phyloP scores from a whole-genome alignment of 2,329 filamentous ascomycete genomes.

The Coleophoma eucalyptorum region DNA sequence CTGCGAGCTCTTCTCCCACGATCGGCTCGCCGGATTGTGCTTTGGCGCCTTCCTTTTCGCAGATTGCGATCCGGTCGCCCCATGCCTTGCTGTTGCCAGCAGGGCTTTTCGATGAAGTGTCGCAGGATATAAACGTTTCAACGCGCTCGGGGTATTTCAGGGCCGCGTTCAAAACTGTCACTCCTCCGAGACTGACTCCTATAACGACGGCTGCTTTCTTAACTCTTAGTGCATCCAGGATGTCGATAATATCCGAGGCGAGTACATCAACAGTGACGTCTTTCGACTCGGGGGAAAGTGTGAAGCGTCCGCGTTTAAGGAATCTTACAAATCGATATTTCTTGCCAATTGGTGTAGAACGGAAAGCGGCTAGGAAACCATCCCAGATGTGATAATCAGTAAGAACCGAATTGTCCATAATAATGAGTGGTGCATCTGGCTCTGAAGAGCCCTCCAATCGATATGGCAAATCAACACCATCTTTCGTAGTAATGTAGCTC shows the following conservation, averaged over 20 bases:
- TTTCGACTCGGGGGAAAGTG: conserved; percentile 4
- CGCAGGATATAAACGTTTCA: conserved; percentile 64
- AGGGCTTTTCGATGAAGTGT: conserved; percentile 73
- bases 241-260: conserved; percentile 59
- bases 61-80: conserved; percentile 70
- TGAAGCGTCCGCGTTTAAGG: conserved; percentile 59
- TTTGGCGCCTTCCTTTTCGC: conserved; percentile 47
- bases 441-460: conserved; percentile 69
- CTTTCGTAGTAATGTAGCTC: conserved; percentile 65
- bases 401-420: conserved; percentile 77
- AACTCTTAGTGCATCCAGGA: conserved; percentile 69
- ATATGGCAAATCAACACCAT: conserved; percentile 68
- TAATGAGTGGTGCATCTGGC: conserved; percentile 65
- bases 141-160: conserved; percentile 60
- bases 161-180: conserved; percentile 70
- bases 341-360: conserved; percentile 18
- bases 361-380: conserved; percentile 47
- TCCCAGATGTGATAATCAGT: conserved; percentile 82
- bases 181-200: conserved; percentile 79
- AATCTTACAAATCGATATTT: conserved; percentile 73
- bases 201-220: conserved; percentile 62
- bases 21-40: conserved; percentile 43
- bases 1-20: conserved; percentile 62
- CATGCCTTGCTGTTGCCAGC: conserved; percentile 74
- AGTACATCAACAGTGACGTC: conserved; percentile 47